A percentile compares a stretch with the other conserved stretches of the same genome.
Conservation (phyloP, 1,139 yeast genomes). For the Hyphopichia khmerensis region DNA sequence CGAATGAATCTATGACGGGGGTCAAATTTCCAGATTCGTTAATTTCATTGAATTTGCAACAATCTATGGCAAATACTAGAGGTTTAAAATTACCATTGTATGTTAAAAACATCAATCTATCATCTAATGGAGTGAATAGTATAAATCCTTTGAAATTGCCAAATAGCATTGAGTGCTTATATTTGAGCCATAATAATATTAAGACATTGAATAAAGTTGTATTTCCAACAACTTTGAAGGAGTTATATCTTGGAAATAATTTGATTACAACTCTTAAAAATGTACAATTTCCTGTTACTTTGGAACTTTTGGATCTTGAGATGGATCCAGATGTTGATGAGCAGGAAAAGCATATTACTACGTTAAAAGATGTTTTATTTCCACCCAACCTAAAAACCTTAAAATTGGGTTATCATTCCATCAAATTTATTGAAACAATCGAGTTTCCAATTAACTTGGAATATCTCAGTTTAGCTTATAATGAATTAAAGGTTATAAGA, state of each 20-base stretch:
- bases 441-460: slow-evolving; percentile 39
- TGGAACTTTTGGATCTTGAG: slow-evolving; percentile 42
- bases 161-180: slow-evolving; percentile 35
- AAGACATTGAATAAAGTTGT: slow-evolving; percentile 46
- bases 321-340: slow-evolving; percentile 45
- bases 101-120: slow-evolving; percentile 31
- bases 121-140: slow-evolving; percentile 47
- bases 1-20: slow-evolving; percentile 51
- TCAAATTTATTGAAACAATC: slow-evolving; percentile 37
- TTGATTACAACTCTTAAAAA: slow-evolving; percentile 45
- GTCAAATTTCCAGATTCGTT: slow-evolving; percentile 46
- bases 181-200: slow-evolving; percentile 41
- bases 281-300: slow-evolving; percentile 38
- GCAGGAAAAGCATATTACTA: slow-evolving; percentile 42
- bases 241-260: slow-evolving; percentile 44
- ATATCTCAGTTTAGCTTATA: slow-evolving; percentile 36
- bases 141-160: slow-evolving; percentile 48
- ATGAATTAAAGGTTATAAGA: slow-evolving; percentile 39
- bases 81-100: slow-evolving; percentile 42
- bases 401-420: slow-evolving; percentile 41
- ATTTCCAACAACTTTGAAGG: slow-evolving; percentile 36
- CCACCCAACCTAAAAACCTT: slow-evolving; percentile 38
- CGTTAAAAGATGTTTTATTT: slow-evolving; percentile 42
- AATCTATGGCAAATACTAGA: slow-evolving; percentile 47
- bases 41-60: slow-evolving; percentile 38